These are phyloP conservation scores for Podaxis rugospora DNA, from an alignment of 768 basidiomycete species.

Conservation along the genomic window DNA sequence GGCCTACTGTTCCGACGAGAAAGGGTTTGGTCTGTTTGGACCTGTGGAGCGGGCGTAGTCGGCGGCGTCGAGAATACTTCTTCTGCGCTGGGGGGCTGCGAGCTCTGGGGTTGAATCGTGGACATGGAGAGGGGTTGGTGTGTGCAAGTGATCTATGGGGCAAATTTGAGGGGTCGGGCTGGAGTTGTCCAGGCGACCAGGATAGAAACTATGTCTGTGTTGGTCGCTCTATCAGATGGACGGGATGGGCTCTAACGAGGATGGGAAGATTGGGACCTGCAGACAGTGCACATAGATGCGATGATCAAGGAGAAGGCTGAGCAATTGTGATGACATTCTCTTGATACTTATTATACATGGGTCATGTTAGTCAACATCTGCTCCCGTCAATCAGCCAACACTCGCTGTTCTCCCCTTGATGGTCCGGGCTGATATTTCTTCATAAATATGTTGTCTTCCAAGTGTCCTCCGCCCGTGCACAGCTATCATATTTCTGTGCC, in stretches of 20 bases:
- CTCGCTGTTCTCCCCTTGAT: constrained; percentile 1
- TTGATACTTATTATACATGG: background rate
- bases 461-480: background rate
- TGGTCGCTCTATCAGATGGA: background rate
- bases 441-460: background rate
- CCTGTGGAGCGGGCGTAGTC: constrained; percentile 24
- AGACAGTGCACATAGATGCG: background rate
- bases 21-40: constrained; percentile 21
- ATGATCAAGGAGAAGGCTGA: background rate
- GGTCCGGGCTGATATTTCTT: background rate
- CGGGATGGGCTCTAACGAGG: background rate
- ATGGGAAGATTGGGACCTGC: background rate
- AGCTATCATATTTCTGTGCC: background rate
- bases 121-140: background rate
- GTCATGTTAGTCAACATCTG: background rate
- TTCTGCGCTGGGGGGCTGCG: constrained; percentile 26
- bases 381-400: background rate
- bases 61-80: constrained; percentile 42
- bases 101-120: constrained; percentile 8
- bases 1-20: constrained; percentile 41
- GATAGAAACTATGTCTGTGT: background rate
- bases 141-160: background rate
- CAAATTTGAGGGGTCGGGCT: background rate
- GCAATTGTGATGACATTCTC: background rate
- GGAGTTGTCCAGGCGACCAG: constrained; percentile 8